Evolutionary conservation across 345 rosid species (phyloP), one percentile per base, ranked within the genome.

Genomic region (Salix suchowensis): DNA sequence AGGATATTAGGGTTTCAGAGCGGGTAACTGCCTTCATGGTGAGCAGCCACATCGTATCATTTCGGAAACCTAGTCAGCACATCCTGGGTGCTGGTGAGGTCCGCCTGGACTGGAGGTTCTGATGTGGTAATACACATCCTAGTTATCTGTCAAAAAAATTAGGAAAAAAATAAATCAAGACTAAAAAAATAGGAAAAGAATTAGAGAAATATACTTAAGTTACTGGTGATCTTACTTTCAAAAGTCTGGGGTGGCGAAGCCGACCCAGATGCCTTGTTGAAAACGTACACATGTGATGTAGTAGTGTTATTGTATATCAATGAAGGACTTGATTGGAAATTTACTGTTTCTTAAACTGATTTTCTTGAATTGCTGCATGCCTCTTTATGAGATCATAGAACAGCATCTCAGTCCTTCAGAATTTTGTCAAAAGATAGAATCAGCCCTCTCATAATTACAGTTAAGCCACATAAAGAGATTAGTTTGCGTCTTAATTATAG

Each of bases 1-100:
- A 91, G 60, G 97, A 93, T 36, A 87, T 95, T 23, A 82, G 79
- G 68, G 94, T 93, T 14, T 95, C 98, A 1, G 87, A 93, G 50
- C 86, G 94, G 16, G 94, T 93, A 30, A 95, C 98, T 2, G 98
- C 98, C 44, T 95, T 91, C 84, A 95, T 95, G 98, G 91, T 86
- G 30, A 87, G 93, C 78, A 93, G 98, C 85, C 98, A 90, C 87
- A 91, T 95, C 28, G 92, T 95, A 4, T 89, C 97, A 5, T 93
- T 95, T 65, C 80, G 83, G 79, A 95, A 91, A 88, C 98, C 98
- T 7, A 80, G 83, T 84, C 92, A 91, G 80, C 92, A 88, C 75
- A 72, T 84, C 7, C 71, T 73, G 26, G 94, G 94, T 0, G 82
- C 84, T 7, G 86, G 84, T 0, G 98, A 95, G 77, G 94, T 95